Evolutionary conservation across 768 basidiomycete species (phyloP).

Genomic region (Myochromella boudieri): DNA sequence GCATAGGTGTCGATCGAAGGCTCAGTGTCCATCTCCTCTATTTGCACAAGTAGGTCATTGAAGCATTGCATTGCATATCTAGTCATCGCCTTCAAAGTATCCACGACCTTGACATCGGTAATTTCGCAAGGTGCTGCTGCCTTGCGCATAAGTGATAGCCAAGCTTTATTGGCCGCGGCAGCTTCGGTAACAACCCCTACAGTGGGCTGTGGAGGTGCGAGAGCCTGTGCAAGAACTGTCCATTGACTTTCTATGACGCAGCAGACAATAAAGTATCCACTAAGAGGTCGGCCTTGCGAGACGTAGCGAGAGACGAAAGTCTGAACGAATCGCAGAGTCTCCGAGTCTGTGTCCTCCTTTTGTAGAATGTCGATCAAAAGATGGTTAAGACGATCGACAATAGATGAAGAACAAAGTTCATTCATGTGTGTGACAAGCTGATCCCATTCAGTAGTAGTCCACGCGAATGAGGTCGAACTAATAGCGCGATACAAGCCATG

Average conservation of each 20-base stretch:
- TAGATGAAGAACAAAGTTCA: conserved; percentile 59
- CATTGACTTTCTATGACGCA: conserved; percentile 85
- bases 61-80: conserved; percentile 74
- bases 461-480: conserved; percentile 73
- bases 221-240: conserved; percentile 78
- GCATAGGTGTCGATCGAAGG: conserved; percentile 85
- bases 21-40: conserved; percentile 80
- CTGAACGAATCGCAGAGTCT: conserved; percentile 57
- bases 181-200: conserved; percentile 53
- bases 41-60: conserved; percentile 72
- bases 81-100: conserved; percentile 47
- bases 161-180: conserved; percentile 81
- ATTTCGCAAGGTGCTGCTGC: conserved; percentile 44
- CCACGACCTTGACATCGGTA: conserved; percentile 33
- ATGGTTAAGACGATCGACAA: conserved; percentile 73
- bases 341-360: conserved; percentile 48
- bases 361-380: conserved; percentile 65
- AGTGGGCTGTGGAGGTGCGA: conserved; percentile 34
- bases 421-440: conserved; percentile 52
- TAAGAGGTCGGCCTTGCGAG: conserved; percentile 72
- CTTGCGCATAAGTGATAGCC: conserved; percentile 65
- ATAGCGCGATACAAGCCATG: conserved; percentile 89
- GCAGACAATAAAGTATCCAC: conserved; percentile 88
- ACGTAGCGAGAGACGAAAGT: conserved; percentile 78
- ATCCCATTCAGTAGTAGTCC: conserved; percentile 69